Evolutionary conservation across 1,284 basidiomycete species (phyloP).

Genomic region (Austropuccinia psidii): DNA sequence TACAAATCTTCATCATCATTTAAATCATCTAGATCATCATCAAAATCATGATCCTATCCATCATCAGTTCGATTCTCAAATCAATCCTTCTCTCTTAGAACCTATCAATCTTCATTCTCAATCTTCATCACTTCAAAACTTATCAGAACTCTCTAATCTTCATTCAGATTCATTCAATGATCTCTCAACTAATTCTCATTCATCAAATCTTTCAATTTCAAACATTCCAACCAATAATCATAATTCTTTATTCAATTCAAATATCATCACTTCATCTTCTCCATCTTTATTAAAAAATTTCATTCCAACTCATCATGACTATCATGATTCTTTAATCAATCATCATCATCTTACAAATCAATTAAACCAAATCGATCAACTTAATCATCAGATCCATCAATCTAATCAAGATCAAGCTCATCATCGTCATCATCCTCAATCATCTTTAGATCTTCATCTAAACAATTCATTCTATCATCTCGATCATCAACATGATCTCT

Average conservation of each 20-base stretch:
- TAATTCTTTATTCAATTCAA: no score
- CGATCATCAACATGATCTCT: neutral
- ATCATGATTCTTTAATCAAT: neutral
- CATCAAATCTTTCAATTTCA: neutral
- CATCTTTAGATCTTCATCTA: neutral
- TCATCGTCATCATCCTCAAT: neutral
- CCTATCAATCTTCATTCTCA: no score
- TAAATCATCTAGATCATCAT: neutral
- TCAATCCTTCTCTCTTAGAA: neutral
- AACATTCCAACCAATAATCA: neutral
- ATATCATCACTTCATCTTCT: no score
- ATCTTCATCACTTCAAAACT: no score
- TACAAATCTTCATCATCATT: neutral
- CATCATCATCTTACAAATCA: neutral
- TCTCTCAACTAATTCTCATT: neutral
- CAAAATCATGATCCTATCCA: neutral
- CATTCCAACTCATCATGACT: neutral
- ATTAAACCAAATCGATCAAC: slow-evolving; percentile 2
- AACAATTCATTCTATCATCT: neutral
- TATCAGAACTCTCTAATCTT: no score
- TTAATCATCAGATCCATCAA: neutral
- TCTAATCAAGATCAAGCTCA: slow-evolving; percentile 1
- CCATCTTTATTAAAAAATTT: no score
- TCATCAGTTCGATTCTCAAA: neutral
- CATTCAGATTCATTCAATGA: neutral